phyloP scores from a whole-genome alignment of 805 yeast species.

The Metschnikowia colocasiae region DNA sequence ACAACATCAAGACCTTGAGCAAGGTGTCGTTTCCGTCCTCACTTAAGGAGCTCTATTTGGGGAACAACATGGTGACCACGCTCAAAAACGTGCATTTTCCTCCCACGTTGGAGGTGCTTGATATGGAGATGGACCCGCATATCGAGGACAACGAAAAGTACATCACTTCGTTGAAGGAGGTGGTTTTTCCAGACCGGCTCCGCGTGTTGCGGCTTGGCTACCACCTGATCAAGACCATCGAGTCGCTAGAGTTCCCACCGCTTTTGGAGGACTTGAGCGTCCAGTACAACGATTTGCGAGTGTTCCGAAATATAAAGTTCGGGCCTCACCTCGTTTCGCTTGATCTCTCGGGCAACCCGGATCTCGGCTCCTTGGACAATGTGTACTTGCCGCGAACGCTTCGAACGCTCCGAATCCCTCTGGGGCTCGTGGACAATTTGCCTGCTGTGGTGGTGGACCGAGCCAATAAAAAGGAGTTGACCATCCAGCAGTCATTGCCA shows the following conservation, averaged over 20 bases:
- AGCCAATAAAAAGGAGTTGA: constrained; percentile 34
- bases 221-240: constrained; percentile 38
- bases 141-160: constrained; percentile 40
- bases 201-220: constrained; percentile 36
- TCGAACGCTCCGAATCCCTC: constrained; percentile 34
- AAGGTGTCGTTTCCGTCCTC: constrained; percentile 39
- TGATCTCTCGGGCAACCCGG: constrained; percentile 42
- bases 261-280: constrained; percentile 30
- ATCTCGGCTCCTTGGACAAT: constrained; percentile 35
- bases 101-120: constrained; percentile 34
- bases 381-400: constrained; percentile 37
- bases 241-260: constrained; percentile 38
- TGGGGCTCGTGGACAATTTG: constrained; percentile 31
- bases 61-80: constrained; percentile 43
- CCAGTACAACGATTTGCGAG: constrained; percentile 37
- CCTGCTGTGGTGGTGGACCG: constrained; percentile 38
- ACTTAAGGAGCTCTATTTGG: constrained; percentile 35
- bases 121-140: constrained; percentile 41
- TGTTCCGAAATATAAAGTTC: constrained; percentile 35
- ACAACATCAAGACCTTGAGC: constrained; percentile 43
- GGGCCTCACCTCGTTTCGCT: constrained; percentile 31
- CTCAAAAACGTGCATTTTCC: constrained; percentile 43
- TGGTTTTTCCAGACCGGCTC: constrained; percentile 34
- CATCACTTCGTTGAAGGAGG: constrained; percentile 41
- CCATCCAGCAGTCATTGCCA: constrained; percentile 27